These are phyloP conservation scores for Urtica urens DNA, from an alignment of 306 rosid species.

Conservation along the genomic window DNA sequence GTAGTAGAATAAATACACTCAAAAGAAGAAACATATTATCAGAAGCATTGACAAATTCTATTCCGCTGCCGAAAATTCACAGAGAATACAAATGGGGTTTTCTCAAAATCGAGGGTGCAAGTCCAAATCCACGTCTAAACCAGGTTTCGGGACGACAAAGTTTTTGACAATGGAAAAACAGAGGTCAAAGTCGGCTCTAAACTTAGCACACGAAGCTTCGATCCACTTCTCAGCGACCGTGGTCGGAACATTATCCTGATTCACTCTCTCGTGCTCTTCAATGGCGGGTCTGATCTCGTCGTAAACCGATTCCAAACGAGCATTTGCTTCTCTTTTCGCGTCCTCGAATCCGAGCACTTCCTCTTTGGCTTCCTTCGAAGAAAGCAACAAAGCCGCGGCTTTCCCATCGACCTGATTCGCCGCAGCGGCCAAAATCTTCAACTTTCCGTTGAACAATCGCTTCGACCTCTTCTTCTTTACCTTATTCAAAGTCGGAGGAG, in stretches of 20 bases:
- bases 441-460: slow-evolving; percentile 40
- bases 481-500: too few species aligned
- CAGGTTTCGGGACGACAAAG: slow-evolving; percentile 41
- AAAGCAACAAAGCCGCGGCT: slow-evolving; percentile 46
- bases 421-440: slow-evolving; percentile 37
- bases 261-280: slow-evolving; percentile 92
- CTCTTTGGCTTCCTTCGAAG: slow-evolving; percentile 64
- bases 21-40: too few species aligned
- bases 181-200: slow-evolving; percentile 80
- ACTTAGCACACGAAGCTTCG: slow-evolving; percentile 63
- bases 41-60: too few species aligned
- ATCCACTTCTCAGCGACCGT: slow-evolving; percentile 96
- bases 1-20: too few species aligned
- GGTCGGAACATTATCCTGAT: slow-evolving; percentile 83
- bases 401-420: slow-evolving; percentile 62
- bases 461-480: slow-evolving; percentile 50
- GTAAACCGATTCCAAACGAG: slow-evolving; percentile 59
- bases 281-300: slow-evolving; percentile 92
- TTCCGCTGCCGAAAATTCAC: too few species aligned
- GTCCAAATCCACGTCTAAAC: too few species aligned
- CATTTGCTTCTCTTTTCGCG: slow-evolving; percentile 42
- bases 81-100: too few species aligned
- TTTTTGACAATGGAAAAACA: slow-evolving; percentile 52
- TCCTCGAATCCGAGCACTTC: slow-evolving; percentile 66
- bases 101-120: too few species aligned